phyloP scores from a whole-genome alignment of 108 stramenopile species.

The Stephanodiscus triporus region DNA sequence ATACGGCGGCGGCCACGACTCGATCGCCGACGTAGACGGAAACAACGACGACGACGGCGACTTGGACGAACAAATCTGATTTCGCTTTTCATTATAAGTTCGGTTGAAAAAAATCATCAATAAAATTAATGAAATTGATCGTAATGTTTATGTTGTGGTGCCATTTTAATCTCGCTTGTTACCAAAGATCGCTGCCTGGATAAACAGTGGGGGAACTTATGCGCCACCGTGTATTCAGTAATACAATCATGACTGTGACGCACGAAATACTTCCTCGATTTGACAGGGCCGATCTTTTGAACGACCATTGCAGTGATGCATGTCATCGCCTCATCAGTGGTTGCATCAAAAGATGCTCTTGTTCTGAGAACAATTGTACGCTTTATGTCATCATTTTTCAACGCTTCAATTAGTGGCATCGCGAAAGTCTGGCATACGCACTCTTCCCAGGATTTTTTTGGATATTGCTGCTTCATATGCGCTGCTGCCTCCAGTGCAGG shows the following conservation, averaged over 20 bases:
- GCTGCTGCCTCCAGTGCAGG: slow-evolving; percentile 42
- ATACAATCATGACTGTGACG: slow-evolving; percentile 23
- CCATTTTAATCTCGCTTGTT: slow-evolving; percentile 47
- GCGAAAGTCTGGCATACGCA: slow-evolving; percentile 61
- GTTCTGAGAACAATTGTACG: slow-evolving; percentile 35
- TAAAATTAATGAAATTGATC: no score
- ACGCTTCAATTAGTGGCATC: slow-evolving; percentile 52
- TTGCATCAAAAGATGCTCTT: slow-evolving; percentile 14
- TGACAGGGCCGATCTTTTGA: slow-evolving; percentile 38
- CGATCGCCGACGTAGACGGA: no score
- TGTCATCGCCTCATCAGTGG: slow-evolving; percentile 38
- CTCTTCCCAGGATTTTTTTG: slow-evolving; percentile 46
- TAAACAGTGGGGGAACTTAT: slow-evolving; percentile 71
- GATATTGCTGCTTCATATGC: slow-evolving; percentile 3
- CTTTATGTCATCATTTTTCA: slow-evolving; percentile 29
- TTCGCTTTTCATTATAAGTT: no score
- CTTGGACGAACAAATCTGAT: no score
- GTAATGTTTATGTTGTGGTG: slow-evolving; percentile 1
- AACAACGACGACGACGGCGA: no score
- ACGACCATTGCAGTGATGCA: slow-evolving; percentile 52
- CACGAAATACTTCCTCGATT: slow-evolving; percentile 46
- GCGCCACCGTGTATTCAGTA: slow-evolving; percentile 76
- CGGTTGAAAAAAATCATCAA: no score
- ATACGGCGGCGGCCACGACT: no score
- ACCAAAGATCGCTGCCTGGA: slow-evolving; percentile 77